These are phyloP conservation scores for Knufia fluminis DNA, from an alignment of 2,329 filamentous ascomycete genomes.

Conservation along the genomic window DNA sequence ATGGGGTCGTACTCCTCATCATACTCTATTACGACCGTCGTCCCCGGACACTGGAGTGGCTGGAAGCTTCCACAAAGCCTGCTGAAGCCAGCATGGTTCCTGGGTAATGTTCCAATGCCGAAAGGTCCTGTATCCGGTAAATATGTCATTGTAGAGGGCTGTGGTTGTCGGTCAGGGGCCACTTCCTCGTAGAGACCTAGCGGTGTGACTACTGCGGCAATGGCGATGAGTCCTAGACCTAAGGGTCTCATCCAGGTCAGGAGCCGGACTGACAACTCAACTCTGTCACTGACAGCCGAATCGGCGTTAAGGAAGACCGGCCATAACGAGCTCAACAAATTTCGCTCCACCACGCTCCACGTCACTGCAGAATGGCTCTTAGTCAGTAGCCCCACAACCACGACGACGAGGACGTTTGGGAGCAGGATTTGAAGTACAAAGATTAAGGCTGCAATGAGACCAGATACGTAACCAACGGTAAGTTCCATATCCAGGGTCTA, in stretches of 20 bases:
- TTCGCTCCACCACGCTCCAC: slow-evolving; percentile 31
- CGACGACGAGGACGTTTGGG: slow-evolving; percentile 30
- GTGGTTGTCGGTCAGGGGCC: slow-evolving; percentile 16
- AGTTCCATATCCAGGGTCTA: no score
- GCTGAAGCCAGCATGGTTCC: slow-evolving; percentile 27
- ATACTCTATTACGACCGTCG: no score
- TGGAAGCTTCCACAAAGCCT: slow-evolving; percentile 25
- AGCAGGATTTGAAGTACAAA: slow-evolving; percentile 32
- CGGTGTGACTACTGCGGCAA: slow-evolving; percentile 40
- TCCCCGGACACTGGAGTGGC: no score
- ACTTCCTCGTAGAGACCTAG: slow-evolving; percentile 38
- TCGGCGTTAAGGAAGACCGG: slow-evolving; percentile 35
- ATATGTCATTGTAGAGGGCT: slow-evolving; percentile 30
- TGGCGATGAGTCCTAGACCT: slow-evolving; percentile 27
- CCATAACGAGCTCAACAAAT: slow-evolving; percentile 35
- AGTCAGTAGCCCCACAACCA: slow-evolving; percentile 30
- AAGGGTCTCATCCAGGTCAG: slow-evolving; percentile 25
- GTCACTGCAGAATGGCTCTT: slow-evolving; percentile 32
- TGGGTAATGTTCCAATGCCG: slow-evolving; percentile 31
- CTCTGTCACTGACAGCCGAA: slow-evolving; percentile 26
- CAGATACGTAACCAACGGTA: slow-evolving; percentile 33
- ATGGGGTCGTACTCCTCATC: no score
- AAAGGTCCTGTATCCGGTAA: slow-evolving; percentile 31
- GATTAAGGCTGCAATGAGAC: slow-evolving; percentile 32
- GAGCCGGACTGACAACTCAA: slow-evolving; percentile 25